phyloP scores from a whole-genome alignment of 768 basidiomycete genomes.

The Hypsizygus marmoreus region DNA sequence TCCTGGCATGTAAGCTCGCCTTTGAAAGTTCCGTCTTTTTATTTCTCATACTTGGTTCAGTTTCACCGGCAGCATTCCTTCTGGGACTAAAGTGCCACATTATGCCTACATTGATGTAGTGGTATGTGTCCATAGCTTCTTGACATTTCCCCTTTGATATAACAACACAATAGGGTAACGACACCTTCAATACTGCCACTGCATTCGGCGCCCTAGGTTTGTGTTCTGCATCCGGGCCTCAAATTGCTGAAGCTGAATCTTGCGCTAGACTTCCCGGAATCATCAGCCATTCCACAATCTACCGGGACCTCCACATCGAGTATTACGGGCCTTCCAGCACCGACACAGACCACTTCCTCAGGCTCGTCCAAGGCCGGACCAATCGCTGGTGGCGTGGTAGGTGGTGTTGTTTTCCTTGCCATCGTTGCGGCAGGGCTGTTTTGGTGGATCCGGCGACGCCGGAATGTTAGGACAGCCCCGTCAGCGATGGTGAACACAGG shows the following conservation, averaged over 20 bases:
- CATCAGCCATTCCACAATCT: constrained; percentile 27
- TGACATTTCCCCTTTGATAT: not conserved
- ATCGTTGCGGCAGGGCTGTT: constrained; percentile 37
- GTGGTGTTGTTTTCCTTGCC: constrained; percentile 50
- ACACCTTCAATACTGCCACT: constrained; percentile 33
- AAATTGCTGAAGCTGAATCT: constrained; percentile 22
- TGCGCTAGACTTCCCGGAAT: too few relatives aligned
- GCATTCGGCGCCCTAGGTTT: constrained; percentile 30
- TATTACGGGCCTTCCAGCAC: not conserved
- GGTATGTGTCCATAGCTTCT: constrained; percentile 24
- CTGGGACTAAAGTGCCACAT: constrained; percentile 43
- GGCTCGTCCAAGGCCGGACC: constrained; percentile 40
- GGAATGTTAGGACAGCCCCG: constrained; percentile 21
- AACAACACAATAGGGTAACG: constrained; percentile 19
- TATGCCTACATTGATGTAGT: constrained; percentile 51
- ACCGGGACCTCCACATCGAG: constrained; percentile 19
- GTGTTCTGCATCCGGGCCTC: not conserved
- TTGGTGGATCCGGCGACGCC: constrained; percentile 29
- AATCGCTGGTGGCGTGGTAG: constrained; percentile 69
- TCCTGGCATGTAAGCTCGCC: constrained; percentile 27
- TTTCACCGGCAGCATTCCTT: constrained; percentile 39
- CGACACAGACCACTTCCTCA: constrained; percentile 6
- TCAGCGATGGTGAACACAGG: constrained; percentile 21
- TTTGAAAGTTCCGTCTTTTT: not conserved
- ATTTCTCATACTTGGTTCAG: constrained; percentile 21